A percentile compares a stretch with the other conserved stretches of the same genome.
phyloP scores from a whole-genome alignment of 2,329 filamentous ascomycete genomes.

The Zymoseptoria passerinii region DNA sequence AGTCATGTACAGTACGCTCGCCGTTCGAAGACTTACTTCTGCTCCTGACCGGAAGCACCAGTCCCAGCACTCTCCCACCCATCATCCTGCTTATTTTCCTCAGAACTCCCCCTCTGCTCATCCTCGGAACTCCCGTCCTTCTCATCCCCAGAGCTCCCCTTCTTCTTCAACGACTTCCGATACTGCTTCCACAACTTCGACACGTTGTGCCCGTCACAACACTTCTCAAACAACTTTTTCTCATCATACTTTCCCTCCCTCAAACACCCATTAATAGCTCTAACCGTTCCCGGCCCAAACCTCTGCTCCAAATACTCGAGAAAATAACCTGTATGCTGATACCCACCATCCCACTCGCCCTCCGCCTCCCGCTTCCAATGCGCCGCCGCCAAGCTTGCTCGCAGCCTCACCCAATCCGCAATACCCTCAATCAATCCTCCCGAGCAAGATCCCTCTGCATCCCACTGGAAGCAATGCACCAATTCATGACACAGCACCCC shows the following conservation, averaged over 20 bases:
- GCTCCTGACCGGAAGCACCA: neutral
- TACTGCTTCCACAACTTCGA: slow-evolving; percentile 70
- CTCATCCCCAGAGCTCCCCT: slow-evolving; percentile 8
- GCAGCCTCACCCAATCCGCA: slow-evolving; percentile 83
- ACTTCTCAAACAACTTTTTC: slow-evolving; percentile 31
- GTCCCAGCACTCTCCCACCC: neutral
- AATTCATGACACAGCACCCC: slow-evolving; percentile 88
- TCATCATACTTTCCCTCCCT: slow-evolving; percentile 56
- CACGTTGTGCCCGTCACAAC: slow-evolving; percentile 48
- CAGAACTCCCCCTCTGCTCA: slow-evolving; percentile 3
- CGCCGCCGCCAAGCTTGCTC: slow-evolving; percentile 62
- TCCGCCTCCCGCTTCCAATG: slow-evolving; percentile 63
- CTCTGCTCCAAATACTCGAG: slow-evolving; percentile 71
- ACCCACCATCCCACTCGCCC: slow-evolving; percentile 76
- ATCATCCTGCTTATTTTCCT: neutral
- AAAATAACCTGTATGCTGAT: slow-evolving; percentile 87
- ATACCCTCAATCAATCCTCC: slow-evolving; percentile 83
- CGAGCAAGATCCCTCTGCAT: slow-evolving; percentile 47
- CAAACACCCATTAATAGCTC: slow-evolving; percentile 59
- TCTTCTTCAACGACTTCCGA: slow-evolving; percentile 39
- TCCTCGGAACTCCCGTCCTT: slow-evolving; percentile 1
- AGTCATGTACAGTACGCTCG: neutral
- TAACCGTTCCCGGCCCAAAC: slow-evolving; percentile 44
- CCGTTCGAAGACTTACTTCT: neutral
- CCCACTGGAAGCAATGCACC: slow-evolving; percentile 89